Evolutionary conservation across 192 early-diverging fungal genomes (phyloP).

Genomic region (Cladochytrium replicatum): DNA sequence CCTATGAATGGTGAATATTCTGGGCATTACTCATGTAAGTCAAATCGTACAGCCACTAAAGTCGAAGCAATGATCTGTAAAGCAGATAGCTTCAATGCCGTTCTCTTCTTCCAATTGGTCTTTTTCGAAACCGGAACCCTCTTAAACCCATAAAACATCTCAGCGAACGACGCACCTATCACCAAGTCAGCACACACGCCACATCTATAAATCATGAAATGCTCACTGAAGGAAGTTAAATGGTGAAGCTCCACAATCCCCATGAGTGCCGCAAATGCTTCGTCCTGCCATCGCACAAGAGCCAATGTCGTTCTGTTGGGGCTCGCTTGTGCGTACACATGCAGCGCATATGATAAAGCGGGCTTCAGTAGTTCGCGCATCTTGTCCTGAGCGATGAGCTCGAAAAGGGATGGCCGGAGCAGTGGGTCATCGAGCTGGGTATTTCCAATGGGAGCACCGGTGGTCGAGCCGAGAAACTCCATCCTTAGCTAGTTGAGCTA

Average conservation of each 20-base stretch:
- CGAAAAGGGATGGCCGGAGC: conserved; percentile 84
- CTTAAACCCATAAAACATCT: conserved; percentile 87
- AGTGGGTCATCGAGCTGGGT: no score
- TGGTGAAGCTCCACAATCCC: conserved; percentile 74
- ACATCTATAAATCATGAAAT: neutral
- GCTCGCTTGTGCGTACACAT: conserved; percentile 84
- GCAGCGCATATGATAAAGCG: conserved; percentile 69
- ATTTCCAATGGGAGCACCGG: no score
- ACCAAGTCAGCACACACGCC: neutral
- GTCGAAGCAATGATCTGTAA: no score
- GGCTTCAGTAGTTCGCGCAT: conserved; percentile 75
- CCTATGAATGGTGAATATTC: conserved; percentile 27
- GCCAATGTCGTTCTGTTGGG: conserved; percentile 62
- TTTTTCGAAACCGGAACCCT: conserved; percentile 42
- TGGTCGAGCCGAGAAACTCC: no score
- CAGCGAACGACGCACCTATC: conserved; percentile 69
- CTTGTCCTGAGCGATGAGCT: conserved; percentile 77
- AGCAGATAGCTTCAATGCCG: no score
- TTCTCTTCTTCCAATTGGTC: no score
- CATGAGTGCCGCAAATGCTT: conserved; percentile 71
- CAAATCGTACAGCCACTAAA: no score
- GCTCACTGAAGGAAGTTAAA: conserved; percentile 64
- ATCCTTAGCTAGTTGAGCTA: no score
- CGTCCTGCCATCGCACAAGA: conserved; percentile 70
- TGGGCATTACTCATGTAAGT: no score